Evolutionary conservation across 306 rosid species (phyloP), one percentile per base, ranked within the genome.

Genomic region (Glycine tomentella): DNA sequence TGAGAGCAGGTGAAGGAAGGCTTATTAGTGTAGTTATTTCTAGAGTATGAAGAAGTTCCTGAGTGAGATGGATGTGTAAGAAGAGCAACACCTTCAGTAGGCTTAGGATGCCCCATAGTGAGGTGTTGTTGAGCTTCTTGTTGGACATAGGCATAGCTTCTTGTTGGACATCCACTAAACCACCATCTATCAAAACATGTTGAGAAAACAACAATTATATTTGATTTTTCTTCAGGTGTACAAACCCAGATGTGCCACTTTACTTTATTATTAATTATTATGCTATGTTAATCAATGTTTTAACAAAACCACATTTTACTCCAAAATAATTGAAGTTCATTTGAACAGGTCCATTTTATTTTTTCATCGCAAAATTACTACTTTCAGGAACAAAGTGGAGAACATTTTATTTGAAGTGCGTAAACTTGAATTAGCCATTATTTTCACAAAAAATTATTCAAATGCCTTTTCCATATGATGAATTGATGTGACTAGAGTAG

Each of bases 171-270:
- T 69, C 98, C 97, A 15, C 90, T 80, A 84, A 95, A 88, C 66
- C 82, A 81, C 76, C 98, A 85, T 78, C 80, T 96, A 12, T 31
- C 93, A 44, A 46, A 51, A 40, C 99, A 95, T 61, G 89, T 80
- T 0, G 98, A 90, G 80, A 90, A 87, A 80, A 87, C 91, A 78
- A 46, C 97, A 14, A 44, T 93, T 77, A 0, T 65, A 38, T 90
- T 93, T 59, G 99, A 96, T 85, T 96, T 96, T 89, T 86, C 96
- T 84, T 79, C 91, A 87, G 99, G 95, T 93, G 93, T 93, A 71
- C 68, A 57, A 20, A 50, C 48, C 76, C 79, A 36, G 45, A 68
- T 15, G 46, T 38, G 55, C 71, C 57, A 14, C 8, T 16, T 58
- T 13, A 51, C 71, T 73, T 56, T 5, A 59, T 68, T 16, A 45